Base-by-base conservation (phyloP, 768 basidiomycete species). In the Vararia minispora region DNA sequence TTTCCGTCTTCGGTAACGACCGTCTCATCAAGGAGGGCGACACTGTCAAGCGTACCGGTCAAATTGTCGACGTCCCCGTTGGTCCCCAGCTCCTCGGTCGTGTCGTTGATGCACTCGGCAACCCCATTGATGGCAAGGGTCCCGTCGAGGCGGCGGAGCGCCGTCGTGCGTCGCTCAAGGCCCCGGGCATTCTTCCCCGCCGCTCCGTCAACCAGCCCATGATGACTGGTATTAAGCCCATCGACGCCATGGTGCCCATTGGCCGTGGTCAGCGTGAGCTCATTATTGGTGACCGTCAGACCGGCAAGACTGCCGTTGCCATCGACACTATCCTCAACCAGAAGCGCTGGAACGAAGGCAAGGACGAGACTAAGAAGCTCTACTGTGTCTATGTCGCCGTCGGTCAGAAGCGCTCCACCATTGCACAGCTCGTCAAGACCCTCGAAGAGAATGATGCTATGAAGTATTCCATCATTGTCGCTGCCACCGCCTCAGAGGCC, bases 241-340 rank as follows among this genome's bases (percentile, higher is more conserved):
- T 99, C 63, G 95, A 99, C 65, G 94, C 95, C 61, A 95, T 99
- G 91, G 95, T 99, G 50, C 95, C 95, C 55, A 99, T 99, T 62
- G 95, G 95, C 60, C 95, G 95, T 82, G 95, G 95, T 47, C 95
- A 99, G 71, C 95, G 95, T 87, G 95, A 99, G 68, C 75, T 99
- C 43, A 99, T 99, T 64, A 99, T 99, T 54, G 95, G 95, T 79
- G 95, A 99, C 60, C 91, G 95, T 81, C 95, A 99, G 60, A 99
- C 95, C 45, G 95, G 95, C 43, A 99, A 99, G 70, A 97, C 91
- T 41, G 95, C 95, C 45, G 94, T 99, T 57, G 95, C 95, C 52
- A 85, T 99, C 66, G 95, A 99, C 72, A 95, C 95, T 59, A 99
- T 99, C 59, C 89, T 99, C 52, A 99, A 99, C 83, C 95, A 99